Evolutionary conservation across 1,139 yeast species (phyloP), one percentile per base, ranked within the genome.

Genomic region (Lodderomyces parapsilosis): DNA sequence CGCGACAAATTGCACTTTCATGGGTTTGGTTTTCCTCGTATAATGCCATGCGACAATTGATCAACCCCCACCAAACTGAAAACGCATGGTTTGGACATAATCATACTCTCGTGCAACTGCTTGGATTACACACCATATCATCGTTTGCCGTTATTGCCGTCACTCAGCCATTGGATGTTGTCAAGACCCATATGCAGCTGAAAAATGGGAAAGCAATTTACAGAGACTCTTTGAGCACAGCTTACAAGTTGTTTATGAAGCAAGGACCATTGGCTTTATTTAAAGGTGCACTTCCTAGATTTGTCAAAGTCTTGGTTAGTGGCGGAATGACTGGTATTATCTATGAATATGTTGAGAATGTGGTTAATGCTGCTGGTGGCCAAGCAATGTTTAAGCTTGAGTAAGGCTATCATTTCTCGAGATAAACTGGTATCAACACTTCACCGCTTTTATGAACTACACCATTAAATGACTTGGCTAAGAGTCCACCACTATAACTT

Each of bases 81-180:
- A 62, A 68, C 32, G 62, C 66, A 24, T 78, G 83, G 66, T 77
- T 79, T 51, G 75, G 74, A n/a, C 72, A 70, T 47, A 67, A 71
- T 39, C 70, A 63, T 40, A 66, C 74, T 1, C 52, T 64, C 39
- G 35, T 64, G 19, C 68, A 74, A 57, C 65, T 74, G 74, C 63
- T 73, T 47, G 84, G 74, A 1, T 56, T 74, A 45, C 87, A 87
- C 40, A 57, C 80, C 7, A 63, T 78, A 1, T 78, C 81, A 33
- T 84, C 81, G 27, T 64, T 68, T 40, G 87, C 81, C 0, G 95
- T 89, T 20, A 87, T 89, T 4, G 78, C 80, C 0, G 71, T 81
- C 0, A 91, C 98, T 0, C 98, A 91, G 63, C 99, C 99, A 0
- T 68, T 93, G 17, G 99, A 93, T 65, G 90, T 90, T 4, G 68